These are phyloP conservation scores for Fraxinus sp. DNA, from an alignment of 305 asterid species.

Conservation along the genomic window DNA sequence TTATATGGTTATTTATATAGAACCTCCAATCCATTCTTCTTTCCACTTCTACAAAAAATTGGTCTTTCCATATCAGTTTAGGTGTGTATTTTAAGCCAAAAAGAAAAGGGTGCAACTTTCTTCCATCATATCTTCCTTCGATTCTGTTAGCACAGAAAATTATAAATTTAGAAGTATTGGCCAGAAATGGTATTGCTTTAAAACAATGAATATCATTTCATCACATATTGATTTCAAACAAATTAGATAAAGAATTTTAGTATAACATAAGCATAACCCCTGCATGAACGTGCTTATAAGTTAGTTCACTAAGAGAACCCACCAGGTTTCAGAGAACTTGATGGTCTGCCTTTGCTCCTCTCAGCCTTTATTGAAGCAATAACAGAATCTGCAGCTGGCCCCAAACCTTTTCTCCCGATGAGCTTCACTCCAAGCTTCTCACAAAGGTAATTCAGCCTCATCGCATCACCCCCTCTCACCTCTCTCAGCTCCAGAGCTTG, in stretches of 20 bases:
- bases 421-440: slow-evolving; percentile 82
- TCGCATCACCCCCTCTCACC: slow-evolving; percentile 90
- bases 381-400: slow-evolving; percentile 78
- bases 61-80: not conserved
- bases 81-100: not conserved
- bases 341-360: slow-evolving; percentile 62
- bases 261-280: not conserved
- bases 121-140: not conserved
- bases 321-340: slow-evolving; percentile 62
- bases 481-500: slow-evolving; percentile 92
- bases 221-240: slow-evolving; percentile 17
- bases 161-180: not conserved
- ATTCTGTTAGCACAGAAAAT: not conserved
- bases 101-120: not conserved
- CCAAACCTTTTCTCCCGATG: slow-evolving; percentile 90
- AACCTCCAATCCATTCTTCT: not conserved
- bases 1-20: not conserved
- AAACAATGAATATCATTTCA: not conserved
- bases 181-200: not conserved
- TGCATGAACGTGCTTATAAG: not conserved
- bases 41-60: not conserved
- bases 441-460: slow-evolving; percentile 61
- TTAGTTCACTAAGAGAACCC: slow-evolving; percentile 31
- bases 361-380: slow-evolving; percentile 80
- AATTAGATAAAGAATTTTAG: slow-evolving; percentile 8